phyloP scores from a whole-genome alignment of 1,284 basidiomycete species.

The Trametes polyzona region DNA sequence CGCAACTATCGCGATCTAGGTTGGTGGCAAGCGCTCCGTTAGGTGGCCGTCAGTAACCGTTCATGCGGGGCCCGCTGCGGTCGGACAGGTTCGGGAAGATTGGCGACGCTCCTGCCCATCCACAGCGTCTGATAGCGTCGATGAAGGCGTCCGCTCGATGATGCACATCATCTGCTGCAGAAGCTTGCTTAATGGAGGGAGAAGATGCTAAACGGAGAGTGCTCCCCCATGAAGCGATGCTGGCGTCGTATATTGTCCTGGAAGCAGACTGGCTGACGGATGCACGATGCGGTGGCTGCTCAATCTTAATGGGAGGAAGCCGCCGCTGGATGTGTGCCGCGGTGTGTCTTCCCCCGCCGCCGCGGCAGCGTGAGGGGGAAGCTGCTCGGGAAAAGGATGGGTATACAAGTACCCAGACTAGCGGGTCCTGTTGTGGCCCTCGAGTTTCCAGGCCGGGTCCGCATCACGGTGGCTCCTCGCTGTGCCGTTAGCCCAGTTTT shows the following conservation, averaged over 20 bases:
- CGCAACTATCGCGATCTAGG: constrained; percentile 13
- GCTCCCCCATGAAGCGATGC: too few relatives aligned
- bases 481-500: background rate
- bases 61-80: constrained; percentile 11
- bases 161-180: too few relatives aligned
- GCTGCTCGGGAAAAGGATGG: background rate
- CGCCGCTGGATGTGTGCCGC: too few relatives aligned
- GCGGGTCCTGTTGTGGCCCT: background rate
- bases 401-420: background rate
- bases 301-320: too few relatives aligned
- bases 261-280: too few relatives aligned
- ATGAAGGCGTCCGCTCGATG: background rate
- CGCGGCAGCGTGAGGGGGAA: background rate
- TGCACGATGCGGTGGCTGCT: too few relatives aligned
- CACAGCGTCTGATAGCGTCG: background rate
- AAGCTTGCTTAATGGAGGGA: too few relatives aligned
- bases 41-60: background rate
- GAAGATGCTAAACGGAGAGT: too few relatives aligned
- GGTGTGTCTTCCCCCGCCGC: background rate
- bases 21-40: background rate
- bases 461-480: background rate
- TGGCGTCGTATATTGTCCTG: too few relatives aligned
- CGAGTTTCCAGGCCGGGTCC: background rate
- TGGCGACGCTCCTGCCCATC: background rate
- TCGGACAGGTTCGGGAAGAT: constrained; percentile 3